Conservation (phyloP, 805 yeast genomes). For the Cyberlindnera mycetangii region DNA sequence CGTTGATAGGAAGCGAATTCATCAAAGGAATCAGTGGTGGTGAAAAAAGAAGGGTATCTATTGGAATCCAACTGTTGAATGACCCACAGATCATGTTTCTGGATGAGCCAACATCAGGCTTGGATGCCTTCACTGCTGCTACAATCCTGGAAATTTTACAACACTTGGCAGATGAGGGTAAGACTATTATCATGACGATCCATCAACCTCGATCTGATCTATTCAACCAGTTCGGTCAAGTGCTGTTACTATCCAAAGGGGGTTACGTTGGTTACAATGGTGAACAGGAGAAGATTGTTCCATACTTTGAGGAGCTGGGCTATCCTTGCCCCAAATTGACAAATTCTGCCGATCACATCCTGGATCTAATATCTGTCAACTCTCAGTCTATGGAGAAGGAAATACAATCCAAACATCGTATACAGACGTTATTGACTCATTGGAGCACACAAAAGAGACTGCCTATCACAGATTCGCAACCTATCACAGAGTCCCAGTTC, state of each 20-base stretch:
- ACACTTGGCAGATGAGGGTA: constrained; percentile 55
- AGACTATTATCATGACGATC: constrained; percentile 72
- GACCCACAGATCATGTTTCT: constrained; percentile 70
- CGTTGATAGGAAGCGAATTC: constrained; percentile 60
- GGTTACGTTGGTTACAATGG: constrained; percentile 77
- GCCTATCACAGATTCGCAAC: neutral
- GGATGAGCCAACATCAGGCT: constrained; percentile 90
- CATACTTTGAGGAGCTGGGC: constrained; percentile 49
- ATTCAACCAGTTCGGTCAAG: constrained; percentile 62
- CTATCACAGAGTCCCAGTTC: constrained; percentile 17
- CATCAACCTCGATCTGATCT: constrained; percentile 84
- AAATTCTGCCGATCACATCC: constrained; percentile 72
- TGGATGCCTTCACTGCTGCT: constrained; percentile 77
- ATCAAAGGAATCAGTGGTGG: constrained; percentile 75
- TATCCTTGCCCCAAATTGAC: constrained; percentile 56
- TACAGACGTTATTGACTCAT: constrained; percentile 9
- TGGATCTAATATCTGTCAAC: constrained; percentile 61
- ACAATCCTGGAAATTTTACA: constrained; percentile 64
- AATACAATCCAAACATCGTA: constrained; percentile 15
- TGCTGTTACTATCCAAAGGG: constrained; percentile 73
- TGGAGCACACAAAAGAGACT: constrained; percentile 16
- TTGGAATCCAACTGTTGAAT: constrained; percentile 74
- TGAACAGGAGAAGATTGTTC: constrained; percentile 41
- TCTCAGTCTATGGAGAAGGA: constrained; percentile 21
- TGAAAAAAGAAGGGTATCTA: constrained; percentile 80